Percentiles rank a stretch among this genome's conserved stretches.
Evolutionary conservation across 75 land plant species (phyloP).

Genomic region (Cupressus sempervirens): DNA sequence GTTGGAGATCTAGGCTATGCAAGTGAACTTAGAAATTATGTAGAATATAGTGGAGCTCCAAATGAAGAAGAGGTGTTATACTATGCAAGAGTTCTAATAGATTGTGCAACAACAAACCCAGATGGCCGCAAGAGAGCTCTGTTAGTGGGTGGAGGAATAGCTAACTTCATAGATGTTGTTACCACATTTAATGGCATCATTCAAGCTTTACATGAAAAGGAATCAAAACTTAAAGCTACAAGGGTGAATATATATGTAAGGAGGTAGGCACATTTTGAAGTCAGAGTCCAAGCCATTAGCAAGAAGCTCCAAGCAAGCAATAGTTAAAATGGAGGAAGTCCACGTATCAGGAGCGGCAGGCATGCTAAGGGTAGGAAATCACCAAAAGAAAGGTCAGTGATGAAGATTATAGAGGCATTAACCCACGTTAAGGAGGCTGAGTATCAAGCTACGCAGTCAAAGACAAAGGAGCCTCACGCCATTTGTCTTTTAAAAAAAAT

Average conservation of each 20-base stretch:
- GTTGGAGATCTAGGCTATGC: constrained; percentile 96
- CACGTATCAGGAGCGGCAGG: too few species aligned
- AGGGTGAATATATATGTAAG: constrained; percentile 80
- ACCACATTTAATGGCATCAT: constrained; percentile 96
- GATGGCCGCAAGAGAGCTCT: constrained; percentile 84
- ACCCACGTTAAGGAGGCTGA: too few species aligned
- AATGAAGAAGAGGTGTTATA: constrained; percentile 93
- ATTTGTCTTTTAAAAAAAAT: too few species aligned
- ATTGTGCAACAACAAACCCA: constrained; percentile 89
- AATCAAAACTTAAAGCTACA: constrained; percentile 78
- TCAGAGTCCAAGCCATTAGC: too few species aligned
- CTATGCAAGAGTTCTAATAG: constrained; percentile 89
- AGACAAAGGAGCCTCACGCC: too few species aligned
- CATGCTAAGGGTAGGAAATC: too few species aligned
- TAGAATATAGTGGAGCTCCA: constrained; percentile 99
- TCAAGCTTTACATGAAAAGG: constrained; percentile 87
- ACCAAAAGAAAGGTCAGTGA: too few species aligned
- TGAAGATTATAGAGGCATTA: too few species aligned
- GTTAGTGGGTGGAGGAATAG: constrained; percentile 91
- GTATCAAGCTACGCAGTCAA: too few species aligned
- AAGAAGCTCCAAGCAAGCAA: too few species aligned
- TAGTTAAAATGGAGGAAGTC: too few species aligned
- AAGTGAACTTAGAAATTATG: constrained; percentile 91
- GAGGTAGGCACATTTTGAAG: too few species aligned
- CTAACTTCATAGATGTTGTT: constrained; percentile 97